Conservation (phyloP, 306 rosid genomes). For the Alnus glutinosa region DNA sequence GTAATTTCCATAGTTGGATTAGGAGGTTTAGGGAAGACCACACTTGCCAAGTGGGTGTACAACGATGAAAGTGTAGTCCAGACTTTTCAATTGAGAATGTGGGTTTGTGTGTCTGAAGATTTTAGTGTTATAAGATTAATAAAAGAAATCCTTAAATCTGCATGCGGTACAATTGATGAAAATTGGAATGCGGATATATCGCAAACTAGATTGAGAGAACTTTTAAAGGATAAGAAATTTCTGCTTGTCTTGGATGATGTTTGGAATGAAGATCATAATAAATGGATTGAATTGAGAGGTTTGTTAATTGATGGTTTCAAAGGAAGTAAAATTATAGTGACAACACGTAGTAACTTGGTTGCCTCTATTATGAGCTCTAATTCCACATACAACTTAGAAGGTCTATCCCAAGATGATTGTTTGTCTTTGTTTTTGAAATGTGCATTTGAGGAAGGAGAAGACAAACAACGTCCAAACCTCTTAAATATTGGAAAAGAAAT, state of each 20-base stretch:
- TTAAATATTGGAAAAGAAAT: slow-evolving; percentile 8
- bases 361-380: not conserved
- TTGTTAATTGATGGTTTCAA: not conserved
- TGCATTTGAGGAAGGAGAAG: slow-evolving; percentile 23
- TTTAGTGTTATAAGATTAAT: not conserved
- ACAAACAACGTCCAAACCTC: slow-evolving; percentile 1
- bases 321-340: not conserved
- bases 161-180: no score
- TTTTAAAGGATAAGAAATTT: not conserved
- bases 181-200: no score
- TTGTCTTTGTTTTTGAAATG: slow-evolving; percentile 19
- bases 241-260: not conserved
- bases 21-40: slow-evolving; percentile 7
- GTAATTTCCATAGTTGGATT: slow-evolving; percentile 2
- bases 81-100: slow-evolving; percentile 1
- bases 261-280: not conserved
- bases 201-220: no score
- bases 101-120: not conserved
- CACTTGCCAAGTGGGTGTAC: slow-evolving; percentile 9
- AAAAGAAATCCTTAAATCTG: no score
- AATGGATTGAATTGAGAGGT: not conserved
- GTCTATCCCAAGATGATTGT: slow-evolving; percentile 1
- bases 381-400: not conserved
- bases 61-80: slow-evolving; percentile 12
- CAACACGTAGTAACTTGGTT: not conserved